phyloP scores from a whole-genome alignment of 2,329 filamentous ascomycete species.

The Colletotrichum theobromicola region DNA sequence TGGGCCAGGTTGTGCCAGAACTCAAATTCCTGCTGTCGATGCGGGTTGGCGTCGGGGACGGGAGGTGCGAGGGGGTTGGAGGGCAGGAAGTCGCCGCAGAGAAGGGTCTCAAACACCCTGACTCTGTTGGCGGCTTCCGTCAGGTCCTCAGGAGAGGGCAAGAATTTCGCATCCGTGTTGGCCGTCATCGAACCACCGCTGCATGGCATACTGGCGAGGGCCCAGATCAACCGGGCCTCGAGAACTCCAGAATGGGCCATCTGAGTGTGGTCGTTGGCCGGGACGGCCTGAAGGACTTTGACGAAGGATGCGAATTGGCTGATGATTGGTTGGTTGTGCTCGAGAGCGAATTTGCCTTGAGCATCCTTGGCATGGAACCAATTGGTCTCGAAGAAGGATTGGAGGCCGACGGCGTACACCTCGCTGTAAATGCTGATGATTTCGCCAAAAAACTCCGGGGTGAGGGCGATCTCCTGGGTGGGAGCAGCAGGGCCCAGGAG shows the following conservation, averaged over 20 bases:
- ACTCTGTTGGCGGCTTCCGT: conserved; percentile 73
- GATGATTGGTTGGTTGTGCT: conserved; percentile 61
- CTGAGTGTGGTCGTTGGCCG: conserved; percentile 54
- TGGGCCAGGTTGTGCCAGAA: conserved; percentile 85
- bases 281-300: conserved; percentile 53
- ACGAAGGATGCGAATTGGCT: conserved; percentile 73
- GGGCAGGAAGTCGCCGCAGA: conserved; percentile 72
- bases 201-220: conserved; percentile 57
- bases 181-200: conserved; percentile 37
- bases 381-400: conserved; percentile 78
- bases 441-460: conserved; percentile 63
- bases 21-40: conserved; percentile 68
- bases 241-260: conserved; percentile 59
- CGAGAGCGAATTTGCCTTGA: conserved; percentile 49
- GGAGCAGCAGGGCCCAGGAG: conserved; percentile 65
- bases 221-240: conserved; percentile 66
- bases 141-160: conserved; percentile 63
- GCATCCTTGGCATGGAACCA: conserved; percentile 72
- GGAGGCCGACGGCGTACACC: conserved; percentile 77
- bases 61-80: conserved; percentile 60
- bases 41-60: conserved; percentile 55
- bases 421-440: conserved; percentile 75
- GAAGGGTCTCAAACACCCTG: conserved; percentile 75
- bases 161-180: conserved; percentile 35
- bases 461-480: conserved; percentile 56